Evolutionary conservation across 179 eudicot genomes (phyloP).

Genomic region (Sideroxylon spinosum): DNA sequence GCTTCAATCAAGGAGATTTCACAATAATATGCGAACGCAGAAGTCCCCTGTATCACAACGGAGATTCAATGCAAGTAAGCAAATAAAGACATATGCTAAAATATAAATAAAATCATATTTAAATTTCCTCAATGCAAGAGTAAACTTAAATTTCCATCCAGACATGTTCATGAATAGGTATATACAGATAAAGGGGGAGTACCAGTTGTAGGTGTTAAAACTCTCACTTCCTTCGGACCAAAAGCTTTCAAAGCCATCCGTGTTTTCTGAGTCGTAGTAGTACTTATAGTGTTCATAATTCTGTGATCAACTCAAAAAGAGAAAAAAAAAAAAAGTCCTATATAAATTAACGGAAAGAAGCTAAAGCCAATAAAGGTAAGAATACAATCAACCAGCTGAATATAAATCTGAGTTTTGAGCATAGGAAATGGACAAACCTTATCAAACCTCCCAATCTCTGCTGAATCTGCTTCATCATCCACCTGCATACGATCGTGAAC

Average conservation of each 20-base stretch:
- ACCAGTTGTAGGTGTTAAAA: conserved; percentile 11
- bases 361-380: background rate
- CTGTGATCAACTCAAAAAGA: background rate
- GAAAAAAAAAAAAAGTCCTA: background rate
- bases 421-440: conserved; percentile 27
- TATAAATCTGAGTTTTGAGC: background rate
- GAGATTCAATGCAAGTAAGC: background rate
- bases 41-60: background rate
- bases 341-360: background rate
- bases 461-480: conserved; percentile 75
- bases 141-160: too few relatives aligned
- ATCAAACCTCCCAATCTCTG: conserved; percentile 41
- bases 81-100: background rate
- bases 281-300: conserved; percentile 8
- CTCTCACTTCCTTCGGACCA: conserved; percentile 14
- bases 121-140: background rate
- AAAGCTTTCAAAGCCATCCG: conserved; percentile 19
- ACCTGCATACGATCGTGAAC: conserved; percentile 32
- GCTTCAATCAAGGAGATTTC: conserved; percentile 1
- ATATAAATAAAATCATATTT: background rate
- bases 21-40: background rate
- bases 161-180: too few relatives aligned
- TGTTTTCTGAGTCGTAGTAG: conserved; percentile 9
- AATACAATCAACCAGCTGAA: background rate
- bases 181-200: background rate